phyloP scores from a whole-genome alignment of 768 basidiomycete species.

The Lentinula edodes region DNA sequence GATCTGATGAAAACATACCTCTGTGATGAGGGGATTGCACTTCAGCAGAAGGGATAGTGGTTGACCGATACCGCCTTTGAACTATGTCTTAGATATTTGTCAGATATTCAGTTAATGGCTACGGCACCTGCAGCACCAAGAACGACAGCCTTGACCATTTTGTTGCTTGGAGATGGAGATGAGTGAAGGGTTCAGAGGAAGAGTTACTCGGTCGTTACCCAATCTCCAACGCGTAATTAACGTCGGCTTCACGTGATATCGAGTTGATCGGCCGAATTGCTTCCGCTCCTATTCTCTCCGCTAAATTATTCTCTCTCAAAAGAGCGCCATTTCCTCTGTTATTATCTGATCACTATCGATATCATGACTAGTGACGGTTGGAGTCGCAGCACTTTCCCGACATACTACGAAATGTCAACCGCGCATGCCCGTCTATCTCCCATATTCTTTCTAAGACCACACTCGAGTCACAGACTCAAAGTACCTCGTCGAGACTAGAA shows the following conservation, averaged over 20 bases:
- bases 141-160: conserved; percentile 74
- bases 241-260: neutral
- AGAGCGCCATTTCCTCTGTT: too few relatives aligned
- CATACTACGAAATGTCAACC: too few relatives aligned
- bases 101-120: conserved; percentile 9
- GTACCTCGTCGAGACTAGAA: too few relatives aligned
- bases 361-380: too few relatives aligned
- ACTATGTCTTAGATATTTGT: neutral
- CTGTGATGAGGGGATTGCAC: conserved; percentile 72
- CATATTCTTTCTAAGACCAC: too few relatives aligned
- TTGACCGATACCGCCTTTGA: conserved; percentile 90
- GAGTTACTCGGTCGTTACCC: neutral
- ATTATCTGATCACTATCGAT: too few relatives aligned
- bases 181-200: neutral
- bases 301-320: too few relatives aligned
- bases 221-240: neutral
- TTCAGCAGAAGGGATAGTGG: conserved; percentile 92
- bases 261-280: neutral
- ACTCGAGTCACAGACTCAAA: too few relatives aligned
- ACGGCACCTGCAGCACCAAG: conserved; percentile 87
- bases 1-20: conserved; percentile 34
- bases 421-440: too few relatives aligned
- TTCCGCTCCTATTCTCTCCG: neutral
- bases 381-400: too few relatives aligned
- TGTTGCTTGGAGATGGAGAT: neutral